A percentile compares a stretch with the other conserved stretches of the same genome.
phyloP scores from a whole-genome alignment of 2,329 filamentous ascomycete genomes.

The Fusarium sp. region DNA sequence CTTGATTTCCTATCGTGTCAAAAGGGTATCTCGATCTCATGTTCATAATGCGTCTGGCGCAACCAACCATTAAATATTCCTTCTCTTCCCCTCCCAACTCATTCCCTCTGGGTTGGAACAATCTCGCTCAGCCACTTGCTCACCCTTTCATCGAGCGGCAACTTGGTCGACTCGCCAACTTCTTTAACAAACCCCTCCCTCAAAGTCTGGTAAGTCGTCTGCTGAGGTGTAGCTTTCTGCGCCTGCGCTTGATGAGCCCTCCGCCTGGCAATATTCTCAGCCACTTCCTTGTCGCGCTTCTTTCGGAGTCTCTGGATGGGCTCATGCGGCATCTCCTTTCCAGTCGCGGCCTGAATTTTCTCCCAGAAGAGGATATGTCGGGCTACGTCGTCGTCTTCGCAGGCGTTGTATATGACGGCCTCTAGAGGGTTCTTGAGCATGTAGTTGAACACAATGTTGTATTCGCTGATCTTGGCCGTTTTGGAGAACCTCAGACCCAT shows the following conservation, averaged over 20 bases:
- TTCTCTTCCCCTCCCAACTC: conserved; percentile 10
- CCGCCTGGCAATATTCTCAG: conserved; percentile 6
- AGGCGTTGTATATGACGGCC: conserved; percentile 17
- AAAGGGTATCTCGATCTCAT: conserved; percentile 38
- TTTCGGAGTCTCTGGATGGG: conserved; percentile 4
- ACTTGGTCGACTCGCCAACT: conserved; percentile 38
- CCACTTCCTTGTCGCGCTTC: conserved; percentile 2
- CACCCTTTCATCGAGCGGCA: conserved; percentile 40
- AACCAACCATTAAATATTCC: conserved; percentile 6
- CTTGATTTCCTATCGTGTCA: conserved; percentile 17
- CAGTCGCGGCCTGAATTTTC: conserved; percentile 17
- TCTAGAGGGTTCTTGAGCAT: conserved; percentile 1
- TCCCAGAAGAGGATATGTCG: conserved; percentile 33
- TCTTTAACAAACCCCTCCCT: conserved; percentile 35
- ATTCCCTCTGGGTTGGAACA: conserved; percentile 12
- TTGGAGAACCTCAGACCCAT: conserved; percentile 30
- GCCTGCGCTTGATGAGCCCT: conserved; percentile 10
- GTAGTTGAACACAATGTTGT: conserved; percentile 30
- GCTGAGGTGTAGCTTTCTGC: conserved; percentile 4
- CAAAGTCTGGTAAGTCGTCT: conserved; percentile 14
- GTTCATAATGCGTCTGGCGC: conserved; percentile 27
- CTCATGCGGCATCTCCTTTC: conserved; percentile 27
- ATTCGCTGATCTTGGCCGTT: conserved; percentile 29
- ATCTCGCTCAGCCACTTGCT: conserved; percentile 40
- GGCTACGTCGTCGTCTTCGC: conserved; percentile 7